phyloP scores from a whole-genome alignment of 805 yeast genomes.

The Nakazawaea pomicola region DNA sequence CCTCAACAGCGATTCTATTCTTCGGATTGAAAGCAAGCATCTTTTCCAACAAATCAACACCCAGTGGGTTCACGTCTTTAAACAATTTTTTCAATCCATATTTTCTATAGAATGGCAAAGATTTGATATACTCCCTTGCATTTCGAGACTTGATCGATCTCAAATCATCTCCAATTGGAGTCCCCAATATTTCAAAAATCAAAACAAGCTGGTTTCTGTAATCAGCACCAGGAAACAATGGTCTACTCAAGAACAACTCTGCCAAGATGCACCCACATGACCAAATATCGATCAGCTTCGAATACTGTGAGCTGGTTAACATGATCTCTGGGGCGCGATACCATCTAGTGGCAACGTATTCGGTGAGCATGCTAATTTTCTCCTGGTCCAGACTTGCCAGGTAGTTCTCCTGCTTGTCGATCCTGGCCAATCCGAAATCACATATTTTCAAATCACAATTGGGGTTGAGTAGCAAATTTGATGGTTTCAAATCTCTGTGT shows the following conservation, averaged over 20 bases:
- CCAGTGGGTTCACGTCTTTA: constrained; percentile 43
- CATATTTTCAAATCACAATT: constrained; percentile 74
- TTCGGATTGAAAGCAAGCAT: constrained; percentile 80
- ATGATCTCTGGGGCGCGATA: constrained; percentile 82
- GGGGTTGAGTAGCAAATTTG: constrained; percentile 60
- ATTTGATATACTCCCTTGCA: constrained; percentile 71
- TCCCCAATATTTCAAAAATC: constrained; percentile 65
- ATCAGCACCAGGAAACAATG: constrained; percentile 73
- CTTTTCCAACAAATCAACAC: constrained; percentile 60
- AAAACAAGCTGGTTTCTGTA: constrained; percentile 63
- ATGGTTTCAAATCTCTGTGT: constrained; percentile 75
- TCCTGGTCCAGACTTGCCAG: constrained; percentile 18
- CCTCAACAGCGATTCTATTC: constrained; percentile 75
- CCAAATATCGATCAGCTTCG: constrained; percentile 79
- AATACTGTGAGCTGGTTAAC: constrained; percentile 66
- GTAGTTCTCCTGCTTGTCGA: constrained; percentile 42
- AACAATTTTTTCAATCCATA: constrained; percentile 47
- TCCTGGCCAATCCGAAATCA: constrained; percentile 72
- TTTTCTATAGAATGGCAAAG: constrained; percentile 57
- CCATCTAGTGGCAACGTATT: constrained; percentile 84
- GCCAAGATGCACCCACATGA: constrained; percentile 76
- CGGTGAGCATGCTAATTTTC: constrained; percentile 52
- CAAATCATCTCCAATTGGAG: constrained; percentile 71
- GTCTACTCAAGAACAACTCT: constrained; percentile 56
- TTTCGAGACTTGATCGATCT: constrained; percentile 67